These are phyloP conservation scores for Rhizopus microsporus DNA, from an alignment of 371 early-diverging fungal genomes.

Conservation along the genomic window DNA sequence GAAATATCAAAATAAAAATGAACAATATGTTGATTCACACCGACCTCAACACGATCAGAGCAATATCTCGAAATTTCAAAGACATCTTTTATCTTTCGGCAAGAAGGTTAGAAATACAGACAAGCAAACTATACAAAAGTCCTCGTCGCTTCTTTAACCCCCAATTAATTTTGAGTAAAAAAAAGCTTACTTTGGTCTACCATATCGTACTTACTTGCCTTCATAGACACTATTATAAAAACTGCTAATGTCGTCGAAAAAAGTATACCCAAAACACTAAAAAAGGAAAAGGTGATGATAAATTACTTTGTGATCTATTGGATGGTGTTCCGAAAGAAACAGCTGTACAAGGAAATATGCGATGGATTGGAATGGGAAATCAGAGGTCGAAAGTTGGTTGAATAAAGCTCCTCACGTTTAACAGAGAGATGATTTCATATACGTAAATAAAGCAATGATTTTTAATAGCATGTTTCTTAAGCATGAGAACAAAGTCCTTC, in stretches of 20 bases:
- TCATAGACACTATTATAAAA: constrained; percentile 7
- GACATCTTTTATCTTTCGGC: constrained; percentile 67
- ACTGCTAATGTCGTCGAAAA: constrained; percentile 1
- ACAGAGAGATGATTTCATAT: too few relatives aligned
- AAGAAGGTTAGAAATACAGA: constrained; percentile 42
- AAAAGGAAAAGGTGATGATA: not conserved
- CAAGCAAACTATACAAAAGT: not conserved
- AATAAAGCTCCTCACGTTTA: too few relatives aligned
- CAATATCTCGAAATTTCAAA: constrained; percentile 69
- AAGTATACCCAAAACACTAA: constrained; percentile 2
- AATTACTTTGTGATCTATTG: not conserved
- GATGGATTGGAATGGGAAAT: too few relatives aligned
- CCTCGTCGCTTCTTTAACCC: constrained; percentile 7
- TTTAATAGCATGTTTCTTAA: too few relatives aligned
- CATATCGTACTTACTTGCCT: not conserved
- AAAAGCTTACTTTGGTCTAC: not conserved
- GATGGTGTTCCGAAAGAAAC: not conserved
- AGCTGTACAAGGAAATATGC: not conserved
- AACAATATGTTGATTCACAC: constrained; percentile 60
- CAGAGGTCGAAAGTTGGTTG: too few relatives aligned
- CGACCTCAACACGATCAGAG: constrained; percentile 53
- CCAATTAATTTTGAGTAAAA: constrained; percentile 9
- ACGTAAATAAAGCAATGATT: too few relatives aligned
- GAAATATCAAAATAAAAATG: constrained; percentile 55
- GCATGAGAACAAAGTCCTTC: too few relatives aligned